Evolutionary conservation across 768 basidiomycete genomes (phyloP), one percentile per base, ranked within the genome.

Genomic region (Pleurotus djamor): DNA sequence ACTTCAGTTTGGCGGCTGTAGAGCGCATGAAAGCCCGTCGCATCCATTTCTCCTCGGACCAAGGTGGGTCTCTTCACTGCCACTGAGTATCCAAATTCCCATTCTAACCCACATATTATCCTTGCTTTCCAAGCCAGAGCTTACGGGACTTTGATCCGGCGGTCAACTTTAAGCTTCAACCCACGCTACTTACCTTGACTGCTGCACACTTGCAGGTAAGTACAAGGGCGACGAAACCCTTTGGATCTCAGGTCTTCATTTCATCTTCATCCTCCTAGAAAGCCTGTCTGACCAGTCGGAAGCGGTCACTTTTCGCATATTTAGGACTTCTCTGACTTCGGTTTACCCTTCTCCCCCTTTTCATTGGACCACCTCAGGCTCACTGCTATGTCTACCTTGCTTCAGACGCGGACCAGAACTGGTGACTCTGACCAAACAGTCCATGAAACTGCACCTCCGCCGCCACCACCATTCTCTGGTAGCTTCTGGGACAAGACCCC

Each of bases 401-500:
- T 56, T 28, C 21, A 56, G 54, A 28, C 28, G 16, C 49, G 49
- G 13, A 32, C 49, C 34, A 50, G 49, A 50, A 50, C 49, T 9
- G 34, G 28, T 33, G 49, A 50, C 6, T 56, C 54, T 28, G 54
- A 56, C 37, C 37, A 41, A 6, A 56, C 54, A 12, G 38, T 56
- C 4, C 54, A 56, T 17, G 37, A 32, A 12, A 34, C 14, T 33
- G 13, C 54, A 9, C 54, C 54, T 4, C 41, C 41, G 3, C 21
- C 13, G 4, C 21, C 54, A 8, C 16, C 41, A 49, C 63, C 65
- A 8, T 69, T 68, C 61, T 64, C 63, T 4, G 62, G 43, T 9
- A 36, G 58, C 7, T 76, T 74, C 59, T 69, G 72, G 28, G 74
- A 74, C 59, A 64, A 64, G 16, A 63, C 66, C 33, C 59, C 60